phyloP scores from a whole-genome alignment of 176 grass and related monocot genomes.

The Ampelocalamus luodianensis region DNA sequence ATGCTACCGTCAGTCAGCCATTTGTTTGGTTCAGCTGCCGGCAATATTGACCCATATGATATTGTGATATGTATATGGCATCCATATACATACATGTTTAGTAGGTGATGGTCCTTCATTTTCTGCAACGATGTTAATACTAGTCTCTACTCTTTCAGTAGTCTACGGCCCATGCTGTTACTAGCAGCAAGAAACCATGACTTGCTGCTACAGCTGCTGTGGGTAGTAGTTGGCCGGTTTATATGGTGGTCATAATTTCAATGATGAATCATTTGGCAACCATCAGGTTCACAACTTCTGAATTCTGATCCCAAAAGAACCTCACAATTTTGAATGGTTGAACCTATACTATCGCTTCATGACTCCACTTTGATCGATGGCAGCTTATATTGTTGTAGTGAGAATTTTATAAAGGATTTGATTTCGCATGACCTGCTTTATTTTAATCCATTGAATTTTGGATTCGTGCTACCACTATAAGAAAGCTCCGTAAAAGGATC shows the following conservation, averaged over 20 bases:
- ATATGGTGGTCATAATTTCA: constrained; percentile 17
- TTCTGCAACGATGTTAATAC: not conserved
- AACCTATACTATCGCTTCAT: too few species aligned
- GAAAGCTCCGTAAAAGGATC: too few species aligned
- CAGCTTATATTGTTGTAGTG: too few species aligned
- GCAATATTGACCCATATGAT: constrained; percentile 1
- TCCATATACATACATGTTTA: not conserved
- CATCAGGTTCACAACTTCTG: not conserved
- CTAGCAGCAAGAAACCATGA: constrained; percentile 10
- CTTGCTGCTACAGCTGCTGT: not conserved
- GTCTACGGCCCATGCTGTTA: not conserved
- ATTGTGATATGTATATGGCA: not conserved
- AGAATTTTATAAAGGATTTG: too few species aligned
- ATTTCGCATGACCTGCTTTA: too few species aligned
- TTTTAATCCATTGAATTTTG: too few species aligned
- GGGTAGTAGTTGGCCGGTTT: not conserved
- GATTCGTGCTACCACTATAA: too few species aligned
- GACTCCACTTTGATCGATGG: too few species aligned
- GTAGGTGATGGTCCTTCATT: constrained; percentile 1
- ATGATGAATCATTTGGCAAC: not conserved
- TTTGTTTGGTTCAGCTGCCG: not conserved
- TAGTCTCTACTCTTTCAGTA: not conserved
- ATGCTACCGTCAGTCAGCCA: not conserved
- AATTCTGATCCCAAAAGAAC: not conserved
- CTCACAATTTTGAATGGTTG: too few species aligned